Evolutionary conservation across 2,329 filamentous ascomycete species (phyloP).

Genomic region (Annulohypoxylon truncatum): DNA sequence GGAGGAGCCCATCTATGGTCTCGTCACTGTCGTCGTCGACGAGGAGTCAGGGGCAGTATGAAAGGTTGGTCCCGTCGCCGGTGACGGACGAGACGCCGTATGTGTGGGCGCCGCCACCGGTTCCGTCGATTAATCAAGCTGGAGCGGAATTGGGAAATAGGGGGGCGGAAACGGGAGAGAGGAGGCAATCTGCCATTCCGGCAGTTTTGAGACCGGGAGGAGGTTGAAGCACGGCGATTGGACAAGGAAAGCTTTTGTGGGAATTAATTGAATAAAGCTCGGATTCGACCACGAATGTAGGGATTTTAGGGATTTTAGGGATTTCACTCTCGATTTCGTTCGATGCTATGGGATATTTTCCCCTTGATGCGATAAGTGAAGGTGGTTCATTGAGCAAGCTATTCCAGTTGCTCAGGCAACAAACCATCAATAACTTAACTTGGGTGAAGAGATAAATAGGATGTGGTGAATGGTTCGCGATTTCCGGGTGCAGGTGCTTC

Average conservation of each 20-base stretch:
- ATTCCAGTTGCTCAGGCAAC: too few relatives aligned
- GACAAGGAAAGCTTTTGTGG: background rate
- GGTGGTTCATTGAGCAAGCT: background rate
- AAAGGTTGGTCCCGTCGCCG: constrained; percentile 30
- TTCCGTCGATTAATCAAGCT: background rate
- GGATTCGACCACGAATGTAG: background rate
- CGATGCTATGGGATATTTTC: background rate
- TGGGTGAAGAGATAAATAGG: too few relatives aligned
- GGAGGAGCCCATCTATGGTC: constrained; percentile 12
- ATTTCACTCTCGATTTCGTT: background rate
- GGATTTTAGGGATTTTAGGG: too few relatives aligned
- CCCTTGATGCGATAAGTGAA: background rate
- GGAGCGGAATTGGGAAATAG: background rate
- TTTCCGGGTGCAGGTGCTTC: too few relatives aligned
- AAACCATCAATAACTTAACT: too few relatives aligned
- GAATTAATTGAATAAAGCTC: background rate
- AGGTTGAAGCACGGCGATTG: background rate
- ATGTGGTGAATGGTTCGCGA: too few relatives aligned
- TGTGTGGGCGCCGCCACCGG: constrained; percentile 7
- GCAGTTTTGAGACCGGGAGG: constrained; percentile 5
- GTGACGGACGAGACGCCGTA: constrained; percentile 22
- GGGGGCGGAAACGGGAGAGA: background rate
- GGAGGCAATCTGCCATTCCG: constrained; percentile 1
- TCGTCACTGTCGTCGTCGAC: constrained; percentile 31
- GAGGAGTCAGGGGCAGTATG: constrained; percentile 22